These are phyloP conservation scores for Dictyostelium citrinum DNA, from an alignment of 78 protist species.

Conservation along the genomic window DNA sequence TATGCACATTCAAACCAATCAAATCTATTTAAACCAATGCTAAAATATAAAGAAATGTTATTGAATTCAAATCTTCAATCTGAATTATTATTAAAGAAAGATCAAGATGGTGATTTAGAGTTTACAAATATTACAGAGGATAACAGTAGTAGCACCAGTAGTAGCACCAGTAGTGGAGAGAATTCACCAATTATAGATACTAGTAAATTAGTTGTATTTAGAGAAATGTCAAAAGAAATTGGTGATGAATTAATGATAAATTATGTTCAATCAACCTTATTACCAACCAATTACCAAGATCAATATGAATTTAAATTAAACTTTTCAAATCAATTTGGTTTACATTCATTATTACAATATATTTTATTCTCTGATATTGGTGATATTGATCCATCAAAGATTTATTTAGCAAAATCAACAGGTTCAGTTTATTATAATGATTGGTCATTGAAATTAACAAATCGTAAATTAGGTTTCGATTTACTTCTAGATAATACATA, in stretches of 20 bases:
- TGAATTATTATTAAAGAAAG: background rate
- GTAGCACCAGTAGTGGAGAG: background rate
- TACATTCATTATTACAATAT: constrained; percentile 12
- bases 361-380: constrained; percentile 2
- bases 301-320: constrained; percentile 47
- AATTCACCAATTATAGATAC: background rate
- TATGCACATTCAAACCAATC: background rate
- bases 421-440: constrained; percentile 48
- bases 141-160: background rate
- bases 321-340: constrained; percentile 59
- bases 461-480: background rate
- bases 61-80: background rate
- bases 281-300: background rate
- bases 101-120: background rate
- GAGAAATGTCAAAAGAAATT: constrained; percentile 39
- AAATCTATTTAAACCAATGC: constrained; percentile 1
- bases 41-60: constrained; percentile 8
- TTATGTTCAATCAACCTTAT: background rate
- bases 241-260: background rate
- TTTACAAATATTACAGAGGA: background rate
- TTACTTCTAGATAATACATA: background rate
- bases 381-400: constrained; percentile 14
- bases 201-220: constrained; percentile 11
- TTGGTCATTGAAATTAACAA: constrained; percentile 10
- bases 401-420: constrained; percentile 13